Base-by-base conservation (phyloP, 805 yeast species). In the Sugiyamaella smithiae region DNA sequence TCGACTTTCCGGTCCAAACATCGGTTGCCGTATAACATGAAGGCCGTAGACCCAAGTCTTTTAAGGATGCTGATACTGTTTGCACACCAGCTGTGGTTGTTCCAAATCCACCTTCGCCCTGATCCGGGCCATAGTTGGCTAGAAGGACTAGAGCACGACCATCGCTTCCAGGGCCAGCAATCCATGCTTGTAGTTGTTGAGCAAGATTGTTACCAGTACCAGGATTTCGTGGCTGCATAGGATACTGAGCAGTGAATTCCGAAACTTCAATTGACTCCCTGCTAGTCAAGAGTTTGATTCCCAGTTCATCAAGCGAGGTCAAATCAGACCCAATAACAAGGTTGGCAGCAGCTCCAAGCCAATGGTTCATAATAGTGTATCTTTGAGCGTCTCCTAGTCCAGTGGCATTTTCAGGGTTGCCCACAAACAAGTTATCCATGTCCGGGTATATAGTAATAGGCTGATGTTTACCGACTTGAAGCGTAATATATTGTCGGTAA, bases 261-360 rank as follows among this genome's bases (percentile, higher is more conserved):
- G 50, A n/a, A 8, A 42, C 37, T 12, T 26, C 45, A 14, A 38
- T 24, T 5, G 50, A 26, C 29, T 41, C 36, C 5, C 19, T 16
- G 23, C 45, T 42, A 6, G 50, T 47, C 16, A 47, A n/a, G n/a
- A 47, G 43, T 20, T 47, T 41, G 11, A 19, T 42, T 11, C 50
- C 50, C 6, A 35, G 14, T 22, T 41, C 43, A 33, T 47, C 50
- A n/a, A 47, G 26, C 22, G 33, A 17, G 4, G 38, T 40, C 19
- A 47, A 17, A 17, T 47, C 50, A 5, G 50, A 47, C 16, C 50
- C 50, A 11, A 22, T 8, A 25, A 47, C 43, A 17, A 47, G 46
- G 22, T 47, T 47, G 17, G 50, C 50, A 9, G 46, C 46, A 4
- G 50, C 50, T n/a, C 50, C 50, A 11, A 47, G 24, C 50, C 50